Evolutionary conservation across 1,139 yeast genomes (phyloP), one percentile per base, ranked within the genome.

Genomic region (Nadsonia commutata): DNA sequence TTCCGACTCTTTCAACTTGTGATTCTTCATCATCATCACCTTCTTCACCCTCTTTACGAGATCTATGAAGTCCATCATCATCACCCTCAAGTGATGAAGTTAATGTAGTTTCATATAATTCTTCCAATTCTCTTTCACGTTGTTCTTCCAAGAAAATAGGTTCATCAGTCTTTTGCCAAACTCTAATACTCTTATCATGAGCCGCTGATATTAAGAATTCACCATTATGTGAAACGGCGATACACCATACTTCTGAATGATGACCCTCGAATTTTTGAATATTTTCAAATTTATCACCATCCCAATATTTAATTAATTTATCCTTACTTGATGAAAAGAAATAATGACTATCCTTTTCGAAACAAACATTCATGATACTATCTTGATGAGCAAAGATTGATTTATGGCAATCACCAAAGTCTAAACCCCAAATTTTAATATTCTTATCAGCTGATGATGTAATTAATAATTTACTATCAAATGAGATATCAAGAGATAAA

Each of bases 391-490:
- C 99, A 61, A 93, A 90, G 31, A 90, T 76, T 2, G 97, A 88
- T 60, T 80, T 81, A 63, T 90, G 98, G 67, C 98, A 90, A 63
- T 90, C 99, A 62, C 99, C 99, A 60, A 90, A 90, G 61, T 90
- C 98, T 48, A 93, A 67, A 41, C 99, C 99, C 99, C 99, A 90
- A 46, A 90, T 81, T 62, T 93, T 86, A 57, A 90, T 84, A 62
- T 90, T 90, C 62, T 90, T 90, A 64, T 90, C 99, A 0, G 98
- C 98, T 1, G 96, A 85, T 5, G 95, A 83, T 0, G 97, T 84
- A 44, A 88, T 78, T 45, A 90, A 72, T 53, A 90, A 63, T 59
- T 90, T 90, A 37, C 90, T 79, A 59, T 90, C 99, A 52, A 64
- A 69, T 1, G 97, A 82, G 37, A 90, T 86, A 59, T 90, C 98